Evolutionary conservation across 768 basidiomycete species (phyloP).

Genomic region (Cystobasidium ongulense): DNA sequence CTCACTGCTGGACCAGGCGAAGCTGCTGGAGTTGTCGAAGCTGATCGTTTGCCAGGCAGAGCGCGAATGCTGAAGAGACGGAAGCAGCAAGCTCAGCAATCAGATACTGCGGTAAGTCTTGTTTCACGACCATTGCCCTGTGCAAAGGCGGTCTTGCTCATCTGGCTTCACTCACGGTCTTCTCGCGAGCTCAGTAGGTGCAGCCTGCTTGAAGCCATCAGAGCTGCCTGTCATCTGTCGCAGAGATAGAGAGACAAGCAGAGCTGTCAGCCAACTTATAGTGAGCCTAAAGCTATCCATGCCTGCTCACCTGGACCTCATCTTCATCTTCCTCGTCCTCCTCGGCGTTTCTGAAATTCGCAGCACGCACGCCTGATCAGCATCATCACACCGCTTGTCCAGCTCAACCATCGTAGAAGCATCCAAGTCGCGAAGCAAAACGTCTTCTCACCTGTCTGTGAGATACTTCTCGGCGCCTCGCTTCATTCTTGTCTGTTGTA

Average conservation of each 20-base stretch:
- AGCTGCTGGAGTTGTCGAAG: conserved; percentile 19
- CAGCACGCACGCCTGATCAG: background rate
- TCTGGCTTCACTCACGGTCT: conserved; percentile 4
- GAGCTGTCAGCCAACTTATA: background rate
- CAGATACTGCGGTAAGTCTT: background rate
- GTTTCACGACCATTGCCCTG: background rate
- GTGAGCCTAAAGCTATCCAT: background rate
- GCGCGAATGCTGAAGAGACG: conserved; percentile 11
- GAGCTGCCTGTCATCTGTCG: background rate
- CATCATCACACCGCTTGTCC: background rate
- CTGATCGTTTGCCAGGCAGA: conserved; percentile 20
- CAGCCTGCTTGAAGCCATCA: conserved; percentile 17
- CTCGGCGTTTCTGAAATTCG: background rate
- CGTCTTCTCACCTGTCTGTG: conserved; percentile 18
- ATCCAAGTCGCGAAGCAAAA: background rate
- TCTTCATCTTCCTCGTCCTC: conserved; percentile 20
- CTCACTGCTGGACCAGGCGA: background rate
- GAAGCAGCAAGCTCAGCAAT: background rate
- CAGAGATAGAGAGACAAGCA: no score
- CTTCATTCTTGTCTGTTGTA: background rate
- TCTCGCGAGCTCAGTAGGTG: conserved; percentile 12
- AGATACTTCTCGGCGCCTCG: conserved; percentile 23
- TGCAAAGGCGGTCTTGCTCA: no score
- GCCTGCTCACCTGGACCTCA: background rate
- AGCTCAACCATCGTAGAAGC: background rate